phyloP scores from a whole-genome alignment of 148 eudicot genomes.

The Camellia granthamiana region DNA sequence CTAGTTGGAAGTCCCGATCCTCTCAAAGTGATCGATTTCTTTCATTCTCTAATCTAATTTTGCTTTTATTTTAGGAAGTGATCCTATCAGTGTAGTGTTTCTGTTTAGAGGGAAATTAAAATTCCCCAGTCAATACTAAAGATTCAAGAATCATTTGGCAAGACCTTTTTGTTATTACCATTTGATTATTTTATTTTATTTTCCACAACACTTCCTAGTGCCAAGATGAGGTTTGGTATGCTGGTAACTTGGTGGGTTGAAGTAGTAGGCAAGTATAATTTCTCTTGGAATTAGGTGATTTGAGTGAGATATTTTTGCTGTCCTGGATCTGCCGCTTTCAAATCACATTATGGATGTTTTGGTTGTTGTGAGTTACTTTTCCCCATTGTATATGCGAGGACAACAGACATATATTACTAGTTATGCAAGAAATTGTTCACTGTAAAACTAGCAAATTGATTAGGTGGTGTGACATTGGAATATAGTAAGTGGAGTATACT shows the following conservation, averaged over 20 bases:
- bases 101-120: background rate
- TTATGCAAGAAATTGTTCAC: background rate
- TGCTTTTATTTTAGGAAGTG: too few species aligned
- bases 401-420: background rate
- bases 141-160: background rate
- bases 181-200: background rate
- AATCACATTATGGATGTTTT: background rate
- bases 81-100: too few species aligned
- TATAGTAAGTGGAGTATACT: background rate
- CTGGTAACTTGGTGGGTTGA: background rate
- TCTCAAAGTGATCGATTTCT: too few species aligned
- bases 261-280: background rate
- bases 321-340: background rate
- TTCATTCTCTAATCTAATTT: too few species aligned
- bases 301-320: background rate
- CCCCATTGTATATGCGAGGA: background rate
- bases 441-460: background rate
- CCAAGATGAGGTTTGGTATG: background rate
- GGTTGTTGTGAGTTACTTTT: background rate
- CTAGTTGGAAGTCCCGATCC: too few species aligned
- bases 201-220: background rate
- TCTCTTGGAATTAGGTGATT: background rate
- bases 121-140: background rate
- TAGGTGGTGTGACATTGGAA: background rate
- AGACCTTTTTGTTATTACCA: background rate